Conservation (phyloP, 306 rosid species). For the Cicer pinnatifidum region DNA sequence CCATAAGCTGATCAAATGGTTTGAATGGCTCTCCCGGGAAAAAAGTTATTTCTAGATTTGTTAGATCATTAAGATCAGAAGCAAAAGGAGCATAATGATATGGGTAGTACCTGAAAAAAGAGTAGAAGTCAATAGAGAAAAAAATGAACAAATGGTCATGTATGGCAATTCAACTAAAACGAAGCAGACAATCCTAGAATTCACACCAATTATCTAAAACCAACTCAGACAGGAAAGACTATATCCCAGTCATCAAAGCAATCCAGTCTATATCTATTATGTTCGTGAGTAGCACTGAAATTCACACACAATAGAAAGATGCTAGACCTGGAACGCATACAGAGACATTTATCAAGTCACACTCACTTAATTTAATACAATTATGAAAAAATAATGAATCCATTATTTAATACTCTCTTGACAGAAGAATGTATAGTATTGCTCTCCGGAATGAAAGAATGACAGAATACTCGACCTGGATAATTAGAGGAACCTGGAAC, state of each 20-base stretch:
- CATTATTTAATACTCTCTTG: background rate
- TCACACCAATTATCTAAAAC: constrained; percentile 4
- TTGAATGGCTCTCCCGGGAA: constrained; percentile 84
- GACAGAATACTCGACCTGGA: background rate
- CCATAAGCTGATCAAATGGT: constrained; percentile 99
- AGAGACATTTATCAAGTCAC: constrained; percentile 22
- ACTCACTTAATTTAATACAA: constrained; percentile 15
- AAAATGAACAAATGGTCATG: constrained; percentile 30
- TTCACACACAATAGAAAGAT: constrained; percentile 7
- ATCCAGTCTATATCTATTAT: background rate
- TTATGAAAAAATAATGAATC: background rate
- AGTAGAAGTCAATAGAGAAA: constrained; percentile 24
- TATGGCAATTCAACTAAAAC: constrained; percentile 32
- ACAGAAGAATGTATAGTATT: background rate
- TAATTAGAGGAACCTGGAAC: background rate
- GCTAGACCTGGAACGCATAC: constrained; percentile 2
- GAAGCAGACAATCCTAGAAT: background rate
- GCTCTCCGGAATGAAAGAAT: background rate
- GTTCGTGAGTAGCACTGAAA: background rate
- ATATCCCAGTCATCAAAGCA: constrained; percentile 32
- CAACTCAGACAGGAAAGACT: constrained; percentile 21
- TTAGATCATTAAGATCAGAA: constrained; percentile 84
- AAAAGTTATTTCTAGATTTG: constrained; percentile 79
- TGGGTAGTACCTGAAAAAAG: constrained; percentile 87
- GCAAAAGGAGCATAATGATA: constrained; percentile 99